Evolutionary conservation across 1,284 basidiomycete species (phyloP).

Genomic region (Leccinum angustisporum): DNA sequence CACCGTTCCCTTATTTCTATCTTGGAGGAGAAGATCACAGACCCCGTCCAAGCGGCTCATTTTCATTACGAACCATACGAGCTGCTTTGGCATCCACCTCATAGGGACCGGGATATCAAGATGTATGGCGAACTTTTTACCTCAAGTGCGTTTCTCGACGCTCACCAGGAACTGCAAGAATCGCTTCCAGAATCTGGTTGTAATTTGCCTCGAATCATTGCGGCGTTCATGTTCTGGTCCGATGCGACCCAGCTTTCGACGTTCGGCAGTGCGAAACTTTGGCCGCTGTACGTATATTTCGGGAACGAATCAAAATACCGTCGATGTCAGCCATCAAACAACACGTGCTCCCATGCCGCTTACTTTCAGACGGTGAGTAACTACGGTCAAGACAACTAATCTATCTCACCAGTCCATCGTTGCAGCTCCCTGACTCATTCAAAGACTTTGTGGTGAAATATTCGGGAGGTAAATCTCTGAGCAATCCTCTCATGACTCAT

Average conservation of each 20-base stretch:
- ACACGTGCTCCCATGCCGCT: background rate
- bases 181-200: too few relatives aligned
- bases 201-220: too few relatives aligned
- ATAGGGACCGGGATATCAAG: too few relatives aligned
- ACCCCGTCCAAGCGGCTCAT: background rate
- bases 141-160: too few relatives aligned
- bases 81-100: too few relatives aligned
- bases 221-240: background rate
- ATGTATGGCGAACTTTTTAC: too few relatives aligned
- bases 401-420: background rate
- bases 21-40: background rate
- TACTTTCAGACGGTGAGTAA: background rate
- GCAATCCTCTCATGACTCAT: background rate
- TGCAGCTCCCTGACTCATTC: background rate
- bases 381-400: background rate
- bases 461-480: background rate
- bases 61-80: background rate
- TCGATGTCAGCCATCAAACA: background rate
- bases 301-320: background rate
- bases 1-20: background rate
- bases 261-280: background rate
- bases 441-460: background rate
- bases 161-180: too few relatives aligned
- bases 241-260: background rate
- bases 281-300: background rate